phyloP scores from a whole-genome alignment of 2,329 filamentous ascomycete genomes.

The Cladosporium velox region DNA sequence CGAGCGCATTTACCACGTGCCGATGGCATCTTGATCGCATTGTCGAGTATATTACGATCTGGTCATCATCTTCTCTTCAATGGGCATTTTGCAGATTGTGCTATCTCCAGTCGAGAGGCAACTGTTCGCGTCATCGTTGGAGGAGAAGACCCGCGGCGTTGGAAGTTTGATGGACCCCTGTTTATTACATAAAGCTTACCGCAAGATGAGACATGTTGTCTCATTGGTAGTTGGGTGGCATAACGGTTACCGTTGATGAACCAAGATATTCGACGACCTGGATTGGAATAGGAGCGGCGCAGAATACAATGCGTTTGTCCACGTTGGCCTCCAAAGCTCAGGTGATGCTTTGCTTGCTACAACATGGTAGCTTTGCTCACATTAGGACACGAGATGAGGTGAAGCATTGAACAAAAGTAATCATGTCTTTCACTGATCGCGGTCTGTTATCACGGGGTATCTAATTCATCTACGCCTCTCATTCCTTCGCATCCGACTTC shows the following conservation, averaged over 20 bases:
- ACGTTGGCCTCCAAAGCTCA: background rate
- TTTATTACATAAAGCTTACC: background rate
- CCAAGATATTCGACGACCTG: background rate
- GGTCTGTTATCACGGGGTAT: background rate
- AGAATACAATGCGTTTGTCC: background rate
- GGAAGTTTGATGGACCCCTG: conserved; percentile 4
- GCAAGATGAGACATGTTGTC: background rate
- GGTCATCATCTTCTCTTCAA: background rate
- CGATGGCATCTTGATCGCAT: conserved; percentile 40
- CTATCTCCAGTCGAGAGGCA: background rate
- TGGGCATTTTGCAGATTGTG: background rate
- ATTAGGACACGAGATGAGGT: background rate
- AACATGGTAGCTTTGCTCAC: background rate
- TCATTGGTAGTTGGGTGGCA: background rate
- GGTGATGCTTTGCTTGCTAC: background rate
- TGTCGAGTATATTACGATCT: background rate
- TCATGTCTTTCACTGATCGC: background rate
- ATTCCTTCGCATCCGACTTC: conserved; percentile 21
- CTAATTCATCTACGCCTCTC: background rate
- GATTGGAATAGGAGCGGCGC: background rate
- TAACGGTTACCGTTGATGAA: background rate
- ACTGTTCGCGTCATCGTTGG: conserved; percentile 7
- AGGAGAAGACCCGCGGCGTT: conserved; percentile 2
- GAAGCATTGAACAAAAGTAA: background rate
- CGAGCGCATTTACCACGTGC: conserved; percentile 33